Evolutionary conservation across 495 filamentous ascomycete genomes (phyloP).

Genomic region (Daldinia concentrica): DNA sequence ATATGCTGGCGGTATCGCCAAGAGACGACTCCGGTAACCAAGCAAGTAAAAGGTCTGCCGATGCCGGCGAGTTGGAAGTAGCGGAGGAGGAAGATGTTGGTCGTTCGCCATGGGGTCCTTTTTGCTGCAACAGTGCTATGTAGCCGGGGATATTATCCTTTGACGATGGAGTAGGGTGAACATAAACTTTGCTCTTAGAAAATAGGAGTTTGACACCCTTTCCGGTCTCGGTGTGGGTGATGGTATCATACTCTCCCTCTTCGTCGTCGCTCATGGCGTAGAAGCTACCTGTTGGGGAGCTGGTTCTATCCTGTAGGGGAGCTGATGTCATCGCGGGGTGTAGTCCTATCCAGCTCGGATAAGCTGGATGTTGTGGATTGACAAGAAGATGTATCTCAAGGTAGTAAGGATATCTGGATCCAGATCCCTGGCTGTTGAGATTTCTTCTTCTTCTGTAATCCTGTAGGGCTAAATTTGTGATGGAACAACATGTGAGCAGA

Average conservation of each 20-base stretch:
- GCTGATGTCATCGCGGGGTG: conserved; percentile 48
- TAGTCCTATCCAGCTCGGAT: conserved; percentile 32
- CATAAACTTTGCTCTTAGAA: conserved; percentile 98
- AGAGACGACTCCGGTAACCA: conserved; percentile 94
- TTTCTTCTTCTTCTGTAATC: conserved; percentile 10
- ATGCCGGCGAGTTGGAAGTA: conserved; percentile 48
- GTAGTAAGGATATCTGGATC: conserved; percentile 12
- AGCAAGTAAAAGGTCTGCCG: conserved; percentile 81
- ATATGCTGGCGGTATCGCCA: conserved; percentile 84
- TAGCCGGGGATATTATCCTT: conserved; percentile 98
- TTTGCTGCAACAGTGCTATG: conserved; percentile 93
- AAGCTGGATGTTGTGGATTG: conserved; percentile 29
- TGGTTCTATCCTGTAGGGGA: conserved; percentile 46
- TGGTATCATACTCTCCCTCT: conserved; percentile 94
- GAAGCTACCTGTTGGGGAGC: conserved; percentile 87
- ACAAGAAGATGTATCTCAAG: conserved; percentile 14
- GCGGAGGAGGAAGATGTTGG: conserved; percentile 64
- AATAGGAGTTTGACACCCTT: conserved; percentile 94
- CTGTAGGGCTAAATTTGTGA: conserved; percentile 28
- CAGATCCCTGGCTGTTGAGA: conserved; percentile 11
- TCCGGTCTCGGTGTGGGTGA: conserved; percentile 81
- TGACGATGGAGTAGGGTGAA: conserved; percentile 92
- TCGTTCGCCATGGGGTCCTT: conserved; percentile 59
- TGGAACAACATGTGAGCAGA: conserved; percentile 34
- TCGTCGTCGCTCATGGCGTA: conserved; percentile 98